A percentile compares a stretch with the other conserved stretches of the same genome.
phyloP scores from a whole-genome alignment of 2,329 filamentous ascomycete species.

The Akanthomyces muscarius region DNA sequence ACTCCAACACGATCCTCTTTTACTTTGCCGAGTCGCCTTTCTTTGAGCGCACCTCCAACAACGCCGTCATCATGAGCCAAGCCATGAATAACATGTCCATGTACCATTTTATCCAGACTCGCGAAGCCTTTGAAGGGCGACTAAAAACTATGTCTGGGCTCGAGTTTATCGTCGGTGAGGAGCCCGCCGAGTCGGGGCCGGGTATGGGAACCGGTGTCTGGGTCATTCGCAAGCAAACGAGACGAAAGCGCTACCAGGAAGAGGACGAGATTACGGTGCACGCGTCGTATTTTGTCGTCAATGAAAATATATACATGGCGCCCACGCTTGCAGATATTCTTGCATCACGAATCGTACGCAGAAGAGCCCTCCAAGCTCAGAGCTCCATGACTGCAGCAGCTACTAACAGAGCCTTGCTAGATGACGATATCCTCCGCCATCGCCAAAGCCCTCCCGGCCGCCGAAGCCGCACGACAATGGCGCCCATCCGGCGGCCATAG shows the following conservation, averaged over 20 bases:
- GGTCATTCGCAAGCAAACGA: constrained; percentile 66
- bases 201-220: constrained; percentile 65
- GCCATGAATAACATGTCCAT: constrained; percentile 58
- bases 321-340: constrained; percentile 58
- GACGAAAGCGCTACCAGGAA: constrained; percentile 51
- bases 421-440: constrained; percentile 54
- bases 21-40: constrained; percentile 67
- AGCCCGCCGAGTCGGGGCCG: constrained; percentile 59
- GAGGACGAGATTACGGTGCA: constrained; percentile 59
- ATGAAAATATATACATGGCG: constrained; percentile 64
- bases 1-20: constrained; percentile 62
- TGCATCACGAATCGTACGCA: constrained; percentile 52
- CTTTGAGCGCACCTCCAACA: constrained; percentile 65
- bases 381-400: neutral
- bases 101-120: constrained; percentile 53
- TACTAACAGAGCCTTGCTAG: constrained; percentile 27
- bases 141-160: constrained; percentile 62
- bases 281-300: constrained; percentile 60
- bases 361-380: too few species aligned
- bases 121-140: constrained; percentile 60
- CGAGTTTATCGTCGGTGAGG: constrained; percentile 63
- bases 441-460: constrained; percentile 48
- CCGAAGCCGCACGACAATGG: constrained; percentile 51
- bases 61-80: constrained; percentile 59
- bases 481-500: constrained; percentile 50